These are phyloP conservation scores for Aspergillus cristatus DNA, from an alignment of 495 filamentous ascomycete genomes.

Conservation along the genomic window DNA sequence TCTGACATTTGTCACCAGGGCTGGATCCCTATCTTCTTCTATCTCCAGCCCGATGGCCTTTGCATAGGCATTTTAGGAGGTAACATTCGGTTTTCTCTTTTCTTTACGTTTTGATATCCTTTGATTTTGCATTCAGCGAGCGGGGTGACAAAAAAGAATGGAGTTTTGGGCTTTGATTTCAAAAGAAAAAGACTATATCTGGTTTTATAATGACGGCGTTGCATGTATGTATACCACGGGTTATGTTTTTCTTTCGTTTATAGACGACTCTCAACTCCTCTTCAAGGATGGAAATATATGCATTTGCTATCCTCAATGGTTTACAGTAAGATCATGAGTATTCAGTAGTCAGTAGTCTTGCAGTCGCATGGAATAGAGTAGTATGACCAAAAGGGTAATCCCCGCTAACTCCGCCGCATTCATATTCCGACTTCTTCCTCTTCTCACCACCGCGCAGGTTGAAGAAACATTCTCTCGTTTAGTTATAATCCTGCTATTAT, in stretches of 20 bases:
- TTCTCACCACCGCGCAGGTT: too few relatives aligned
- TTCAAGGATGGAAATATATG: background rate
- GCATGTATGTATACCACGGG: background rate
- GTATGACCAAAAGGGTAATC: too few relatives aligned
- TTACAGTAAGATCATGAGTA: too few relatives aligned
- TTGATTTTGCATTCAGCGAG: conserved; percentile 4
- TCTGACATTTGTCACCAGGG: conserved; percentile 23
- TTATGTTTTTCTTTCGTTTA: background rate
- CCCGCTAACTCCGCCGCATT: too few relatives aligned
- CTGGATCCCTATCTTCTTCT: conserved; percentile 30
- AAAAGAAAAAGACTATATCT: background rate
- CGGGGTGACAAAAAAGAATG: background rate
- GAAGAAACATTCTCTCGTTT: too few relatives aligned
- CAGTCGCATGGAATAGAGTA: too few relatives aligned
- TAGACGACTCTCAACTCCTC: background rate
- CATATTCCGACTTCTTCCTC: too few relatives aligned
- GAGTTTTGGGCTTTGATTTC: background rate
- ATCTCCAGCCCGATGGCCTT: conserved; percentile 16
- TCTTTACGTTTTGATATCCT: conserved; percentile 12
- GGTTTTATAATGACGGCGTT: background rate
- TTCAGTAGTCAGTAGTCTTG: too few relatives aligned
- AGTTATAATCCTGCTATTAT: too few relatives aligned
- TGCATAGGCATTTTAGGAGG: conserved; percentile 23
- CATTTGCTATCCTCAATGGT: background rate
- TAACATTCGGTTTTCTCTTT: conserved; percentile 15